Percentiles rank a stretch among this genome's conserved stretches.
Evolutionary conservation across 2,329 filamentous ascomycete species (phyloP).

Genomic region (Triangularia setosa): DNA sequence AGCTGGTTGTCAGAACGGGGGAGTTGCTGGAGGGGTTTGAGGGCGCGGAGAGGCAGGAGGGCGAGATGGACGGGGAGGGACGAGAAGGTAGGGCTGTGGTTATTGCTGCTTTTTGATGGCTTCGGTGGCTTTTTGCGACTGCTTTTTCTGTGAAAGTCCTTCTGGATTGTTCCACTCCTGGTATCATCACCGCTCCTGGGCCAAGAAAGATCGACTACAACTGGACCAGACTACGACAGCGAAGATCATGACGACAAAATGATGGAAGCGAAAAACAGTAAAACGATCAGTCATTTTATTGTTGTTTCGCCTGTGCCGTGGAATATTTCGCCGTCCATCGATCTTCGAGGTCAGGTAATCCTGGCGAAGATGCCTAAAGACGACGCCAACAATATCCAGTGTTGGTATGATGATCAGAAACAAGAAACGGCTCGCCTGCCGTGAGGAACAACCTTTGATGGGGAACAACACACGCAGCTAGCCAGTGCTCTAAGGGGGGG

Average conservation of each 20-base stretch:
- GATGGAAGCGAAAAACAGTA: background rate
- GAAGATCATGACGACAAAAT: background rate
- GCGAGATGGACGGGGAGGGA: conserved; percentile 35
- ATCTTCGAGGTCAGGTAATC: background rate
- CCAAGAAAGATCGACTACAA: background rate
- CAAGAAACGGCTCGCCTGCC: background rate
- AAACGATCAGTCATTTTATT: background rate
- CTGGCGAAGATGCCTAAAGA: background rate
- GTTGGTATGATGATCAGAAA: background rate
- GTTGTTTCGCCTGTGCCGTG: background rate
- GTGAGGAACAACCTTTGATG: too few relatives aligned
- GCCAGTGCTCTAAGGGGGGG: too few relatives aligned
- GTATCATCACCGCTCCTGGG: background rate
- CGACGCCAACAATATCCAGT: background rate
- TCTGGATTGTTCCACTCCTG: background rate
- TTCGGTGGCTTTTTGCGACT: background rate
- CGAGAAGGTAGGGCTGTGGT: conserved; percentile 62
- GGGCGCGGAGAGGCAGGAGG: conserved; percentile 57
- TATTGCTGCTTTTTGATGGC: conserved; percentile 46
- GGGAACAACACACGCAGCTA: too few relatives aligned
- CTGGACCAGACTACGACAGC: background rate
- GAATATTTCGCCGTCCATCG: background rate
- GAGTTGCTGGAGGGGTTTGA: conserved; percentile 64
- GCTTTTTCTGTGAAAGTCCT: background rate
- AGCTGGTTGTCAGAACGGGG: conserved; percentile 62